phyloP scores from a whole-genome alignment of 2,329 filamentous ascomycete species.

The Coleophoma cylindrospora region DNA sequence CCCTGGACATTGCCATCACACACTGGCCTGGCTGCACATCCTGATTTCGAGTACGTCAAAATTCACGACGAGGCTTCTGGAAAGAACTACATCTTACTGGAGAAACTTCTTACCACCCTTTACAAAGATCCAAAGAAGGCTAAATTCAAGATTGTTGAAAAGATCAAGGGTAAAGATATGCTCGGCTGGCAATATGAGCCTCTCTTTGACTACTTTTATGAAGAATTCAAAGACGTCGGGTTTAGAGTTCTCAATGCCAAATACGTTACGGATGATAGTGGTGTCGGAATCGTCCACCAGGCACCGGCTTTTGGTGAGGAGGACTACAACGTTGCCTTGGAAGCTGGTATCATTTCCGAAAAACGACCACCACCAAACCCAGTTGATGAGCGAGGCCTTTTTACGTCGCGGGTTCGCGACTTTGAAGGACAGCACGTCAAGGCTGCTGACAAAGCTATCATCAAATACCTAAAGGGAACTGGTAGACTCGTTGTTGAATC shows the following conservation, averaged over 20 bases:
- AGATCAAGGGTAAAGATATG: constrained; percentile 79
- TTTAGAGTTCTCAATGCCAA: constrained; percentile 79
- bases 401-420: constrained; percentile 71
- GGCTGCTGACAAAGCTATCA: constrained; percentile 86
- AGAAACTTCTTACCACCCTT: constrained; percentile 73
- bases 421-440: constrained; percentile 89
- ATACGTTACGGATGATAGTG: constrained; percentile 85
- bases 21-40: constrained; percentile 70
- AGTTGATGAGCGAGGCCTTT: constrained; percentile 78
- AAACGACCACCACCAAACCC: constrained; percentile 81
- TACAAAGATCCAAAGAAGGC: constrained; percentile 97
- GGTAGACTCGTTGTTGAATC: constrained; percentile 79
- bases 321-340: constrained; percentile 81
- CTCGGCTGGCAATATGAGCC: constrained; percentile 82
- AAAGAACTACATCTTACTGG: constrained; percentile 80
- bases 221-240: constrained; percentile 78
- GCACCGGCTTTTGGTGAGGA: constrained; percentile 92
- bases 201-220: constrained; percentile 84
- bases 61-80: constrained; percentile 77
- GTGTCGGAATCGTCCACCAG: constrained; percentile 92
- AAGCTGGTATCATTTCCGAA: constrained; percentile 72
- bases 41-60: constrained; percentile 83
- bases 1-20: constrained; percentile 88
- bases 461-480: constrained; percentile 76
- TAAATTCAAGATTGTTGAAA: constrained; percentile 79